These are phyloP conservation scores for Aureobasidium sp. DNA, from an alignment of 2,329 filamentous ascomycete species.

Conservation along the genomic window DNA sequence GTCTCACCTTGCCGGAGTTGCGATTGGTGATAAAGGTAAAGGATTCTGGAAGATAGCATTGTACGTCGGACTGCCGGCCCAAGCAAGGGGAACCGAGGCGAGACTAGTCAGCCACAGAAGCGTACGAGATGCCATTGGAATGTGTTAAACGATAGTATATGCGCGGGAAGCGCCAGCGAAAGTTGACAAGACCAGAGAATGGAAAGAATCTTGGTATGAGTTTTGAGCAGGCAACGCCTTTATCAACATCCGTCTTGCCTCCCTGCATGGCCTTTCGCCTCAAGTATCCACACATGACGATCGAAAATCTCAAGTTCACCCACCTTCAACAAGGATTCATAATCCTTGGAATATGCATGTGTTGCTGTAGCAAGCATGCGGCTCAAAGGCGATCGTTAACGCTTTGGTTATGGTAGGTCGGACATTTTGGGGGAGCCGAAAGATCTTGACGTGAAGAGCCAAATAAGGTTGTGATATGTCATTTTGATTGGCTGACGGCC, in stretches of 20 bases:
- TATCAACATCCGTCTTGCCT: not conserved
- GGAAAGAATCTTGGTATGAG: not conserved
- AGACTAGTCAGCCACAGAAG: constrained; percentile 1
- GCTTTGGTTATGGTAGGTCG: not conserved
- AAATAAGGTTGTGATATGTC: not conserved
- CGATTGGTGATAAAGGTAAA: constrained; percentile 17
- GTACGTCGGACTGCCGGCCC: constrained; percentile 17
- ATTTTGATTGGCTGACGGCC: not conserved
- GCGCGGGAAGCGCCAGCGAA: not conserved
- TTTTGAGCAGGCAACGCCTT: not conserved
- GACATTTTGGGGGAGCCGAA: constrained; percentile 1
- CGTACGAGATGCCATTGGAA: not conserved
- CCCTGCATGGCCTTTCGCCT: constrained; percentile 7
- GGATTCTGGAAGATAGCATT: constrained; percentile 17
- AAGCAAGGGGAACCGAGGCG: not conserved
- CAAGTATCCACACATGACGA: not conserved
- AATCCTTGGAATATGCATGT: constrained; percentile 8
- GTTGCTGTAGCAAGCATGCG: constrained; percentile 11
- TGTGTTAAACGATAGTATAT: no score
- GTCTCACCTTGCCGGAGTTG: constrained; percentile 15
- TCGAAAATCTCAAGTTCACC: not conserved
- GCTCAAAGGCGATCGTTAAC: constrained; percentile 4
- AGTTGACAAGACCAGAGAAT: not conserved
- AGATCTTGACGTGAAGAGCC: not conserved
- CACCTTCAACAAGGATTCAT: not conserved